Evolutionary conservation across 306 rosid genomes (phyloP).

Genomic region (Prunus campanulata): DNA sequence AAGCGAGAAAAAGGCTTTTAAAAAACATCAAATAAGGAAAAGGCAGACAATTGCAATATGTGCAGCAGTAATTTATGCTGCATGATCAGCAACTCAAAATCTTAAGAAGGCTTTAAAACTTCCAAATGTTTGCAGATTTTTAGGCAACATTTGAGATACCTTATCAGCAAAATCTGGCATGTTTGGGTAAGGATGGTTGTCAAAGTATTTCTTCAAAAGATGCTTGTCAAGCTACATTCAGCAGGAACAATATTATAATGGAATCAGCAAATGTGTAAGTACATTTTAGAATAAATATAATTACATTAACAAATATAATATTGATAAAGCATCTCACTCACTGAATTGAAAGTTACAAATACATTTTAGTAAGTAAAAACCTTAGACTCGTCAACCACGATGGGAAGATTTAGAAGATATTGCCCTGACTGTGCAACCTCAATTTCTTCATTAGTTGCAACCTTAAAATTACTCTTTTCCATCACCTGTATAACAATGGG

Average conservation of each 20-base stretch:
- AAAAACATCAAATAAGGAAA: neutral
- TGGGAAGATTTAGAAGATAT: constrained; percentile 95
- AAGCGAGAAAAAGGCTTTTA: constrained; percentile 14
- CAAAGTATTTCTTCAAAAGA: constrained; percentile 73
- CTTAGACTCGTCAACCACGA: constrained; percentile 86
- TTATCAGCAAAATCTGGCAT: constrained; percentile 84
- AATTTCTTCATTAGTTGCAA: constrained; percentile 69
- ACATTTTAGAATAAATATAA: no score
- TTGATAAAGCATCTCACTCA: neutral
- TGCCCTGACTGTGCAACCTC: constrained; percentile 87
- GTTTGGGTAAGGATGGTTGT: constrained; percentile 51
- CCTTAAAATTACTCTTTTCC: constrained; percentile 94
- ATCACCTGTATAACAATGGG: constrained; percentile 51
- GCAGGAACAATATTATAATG: constrained; percentile 16
- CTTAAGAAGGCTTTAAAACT: neutral
- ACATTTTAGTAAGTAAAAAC: constrained; percentile 34
- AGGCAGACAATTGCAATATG: no score
- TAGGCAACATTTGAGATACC: constrained; percentile 47
- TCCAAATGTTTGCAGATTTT: neutral
- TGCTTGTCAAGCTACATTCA: constrained; percentile 78
- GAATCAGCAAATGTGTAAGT: constrained; percentile 12
- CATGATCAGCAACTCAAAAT: neutral
- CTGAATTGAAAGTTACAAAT: neutral
- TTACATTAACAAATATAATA: neutral
- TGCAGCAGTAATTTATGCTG: neutral